Conservation (phyloP, 1,284 basidiomycete species). For the Cryptococcus sp. region DNA sequence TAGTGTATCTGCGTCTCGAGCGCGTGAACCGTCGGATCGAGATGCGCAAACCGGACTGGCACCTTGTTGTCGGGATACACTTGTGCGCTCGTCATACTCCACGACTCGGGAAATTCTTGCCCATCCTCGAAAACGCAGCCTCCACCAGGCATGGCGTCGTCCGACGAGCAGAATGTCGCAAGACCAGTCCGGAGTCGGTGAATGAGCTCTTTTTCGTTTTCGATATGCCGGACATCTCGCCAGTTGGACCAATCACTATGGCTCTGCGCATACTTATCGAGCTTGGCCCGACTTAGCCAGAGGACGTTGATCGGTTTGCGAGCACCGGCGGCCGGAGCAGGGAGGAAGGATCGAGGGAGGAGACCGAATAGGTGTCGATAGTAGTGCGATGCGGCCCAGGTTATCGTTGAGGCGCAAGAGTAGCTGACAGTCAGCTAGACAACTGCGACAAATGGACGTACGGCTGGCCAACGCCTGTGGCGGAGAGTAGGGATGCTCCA, state of each 20-base stretch:
- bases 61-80: background rate
- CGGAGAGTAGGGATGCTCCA: slow-evolving; percentile 38
- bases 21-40: slow-evolving; percentile 39
- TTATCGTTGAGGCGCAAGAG: slow-evolving; percentile 34
- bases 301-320: slow-evolving; percentile 33
- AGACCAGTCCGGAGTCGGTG: slow-evolving; percentile 17
- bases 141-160: slow-evolving; percentile 2
- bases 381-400: slow-evolving; percentile 42
- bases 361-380: slow-evolving; percentile 42
- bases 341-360: slow-evolving; percentile 16
- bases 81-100: slow-evolving; percentile 11
- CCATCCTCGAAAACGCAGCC: slow-evolving; percentile 30
- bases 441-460: slow-evolving; percentile 5
- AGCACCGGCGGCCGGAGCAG: background rate
- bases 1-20: slow-evolving; percentile 38
- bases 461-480: slow-evolving; percentile 25
- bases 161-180: slow-evolving; percentile 15
- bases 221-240: slow-evolving; percentile 34
- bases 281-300: slow-evolving; percentile 36
- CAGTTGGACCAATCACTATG: slow-evolving; percentile 34
- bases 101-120: slow-evolving; percentile 28
- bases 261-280: slow-evolving; percentile 27
- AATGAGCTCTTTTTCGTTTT: slow-evolving; percentile 35
- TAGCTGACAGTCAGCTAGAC: slow-evolving; percentile 12
- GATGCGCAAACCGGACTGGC: slow-evolving; percentile 26